phyloP scores from a whole-genome alignment of 2,329 filamentous ascomycete species.

The Monilinia polystroma region DNA sequence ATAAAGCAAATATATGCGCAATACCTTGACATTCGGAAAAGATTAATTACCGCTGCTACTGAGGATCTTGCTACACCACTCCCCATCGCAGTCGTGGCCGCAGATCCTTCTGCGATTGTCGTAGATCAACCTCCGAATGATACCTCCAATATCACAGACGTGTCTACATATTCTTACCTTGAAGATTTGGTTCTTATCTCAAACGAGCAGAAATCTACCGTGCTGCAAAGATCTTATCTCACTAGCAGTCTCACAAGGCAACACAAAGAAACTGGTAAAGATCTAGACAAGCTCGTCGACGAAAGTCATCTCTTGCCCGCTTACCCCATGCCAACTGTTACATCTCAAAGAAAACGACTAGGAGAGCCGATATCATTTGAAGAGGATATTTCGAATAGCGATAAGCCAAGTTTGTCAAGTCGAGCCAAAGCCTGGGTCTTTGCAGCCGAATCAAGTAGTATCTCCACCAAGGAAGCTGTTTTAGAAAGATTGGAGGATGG shows the following conservation, averaged over 20 bases:
- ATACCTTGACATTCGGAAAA: slow-evolving; percentile 52
- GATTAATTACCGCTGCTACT: slow-evolving; percentile 44
- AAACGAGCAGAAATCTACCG: slow-evolving; percentile 55
- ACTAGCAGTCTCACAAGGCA: slow-evolving; percentile 52
- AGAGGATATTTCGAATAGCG: slow-evolving; percentile 45
- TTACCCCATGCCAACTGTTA: slow-evolving; percentile 47
- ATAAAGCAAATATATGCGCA: slow-evolving; percentile 55
- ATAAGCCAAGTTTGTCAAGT: slow-evolving; percentile 44
- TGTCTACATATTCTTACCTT: slow-evolving; percentile 54
- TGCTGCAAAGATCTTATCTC: slow-evolving; percentile 59
- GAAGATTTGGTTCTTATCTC: slow-evolving; percentile 53
- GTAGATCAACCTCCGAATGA: slow-evolving; percentile 18
- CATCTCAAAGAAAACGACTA: slow-evolving; percentile 27
- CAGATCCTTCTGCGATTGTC: slow-evolving; percentile 5
- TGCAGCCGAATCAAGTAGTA: slow-evolving; percentile 60
- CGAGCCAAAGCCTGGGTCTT: slow-evolving; percentile 58
- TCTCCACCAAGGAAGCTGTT: slow-evolving; percentile 56
- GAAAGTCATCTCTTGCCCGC: slow-evolving; percentile 61
- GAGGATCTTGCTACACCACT: slow-evolving; percentile 22
- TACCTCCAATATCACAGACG: slow-evolving; percentile 21
- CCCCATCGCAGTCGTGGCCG: slow-evolving; percentile 6
- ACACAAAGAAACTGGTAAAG: slow-evolving; percentile 50
- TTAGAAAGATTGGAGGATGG: slow-evolving; percentile 60
- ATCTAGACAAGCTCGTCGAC: slow-evolving; percentile 55
- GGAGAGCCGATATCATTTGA: slow-evolving; percentile 46